Evolutionary conservation across 169 alveolate genomes (phyloP), one percentile per base, ranked within the genome.

Genomic region (Eimeria praecox): DNA sequence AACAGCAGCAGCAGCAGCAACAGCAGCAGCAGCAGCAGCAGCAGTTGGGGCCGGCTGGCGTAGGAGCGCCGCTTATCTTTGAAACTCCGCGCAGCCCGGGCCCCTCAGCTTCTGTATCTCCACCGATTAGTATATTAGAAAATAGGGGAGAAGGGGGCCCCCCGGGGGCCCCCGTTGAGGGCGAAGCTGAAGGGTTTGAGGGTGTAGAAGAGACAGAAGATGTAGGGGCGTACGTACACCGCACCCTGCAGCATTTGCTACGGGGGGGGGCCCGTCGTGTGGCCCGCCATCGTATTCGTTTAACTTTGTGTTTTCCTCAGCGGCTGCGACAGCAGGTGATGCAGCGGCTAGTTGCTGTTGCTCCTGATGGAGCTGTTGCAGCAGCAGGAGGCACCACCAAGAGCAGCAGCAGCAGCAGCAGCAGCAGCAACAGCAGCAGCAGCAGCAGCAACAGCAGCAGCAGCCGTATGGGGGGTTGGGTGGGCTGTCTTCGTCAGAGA

Each of bases 181-280:
- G n/a, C 20, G 56, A 20, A 10, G 56, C n/a, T 14, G 86, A 24
- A 52, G 56, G 38, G 42, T 33, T 66, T n/a, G 78, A 66, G 33
- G 30, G 18, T 3, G 78, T 12, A 66, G 78, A 75, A 52, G 30
- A 30, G 56, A 20, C 62, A 52, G 62, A 12, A 52, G 44, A 75
- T 75, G 86, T 40, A 24, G 20, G 35, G 86, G 86, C 52, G 56
- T 90, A 90, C 88, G 95, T 90, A 0, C 62, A 30, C 35, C 73
- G 77, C 14, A 80, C 78, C 33, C 88, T 90, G 95, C 75, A 66
- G 52, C 78, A 90, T 59, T 64, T 90, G 62, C 77, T 90, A 75
- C 56, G 52, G 56, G 95, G 95, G 49, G 52, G 59, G 38, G 89
- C 77, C 38, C 52, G 33, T 30, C 73, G 54, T 30, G 66, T 90